Conservation (phyloP, 768 basidiomycete species). For the Suillus fuscotomentosus region DNA sequence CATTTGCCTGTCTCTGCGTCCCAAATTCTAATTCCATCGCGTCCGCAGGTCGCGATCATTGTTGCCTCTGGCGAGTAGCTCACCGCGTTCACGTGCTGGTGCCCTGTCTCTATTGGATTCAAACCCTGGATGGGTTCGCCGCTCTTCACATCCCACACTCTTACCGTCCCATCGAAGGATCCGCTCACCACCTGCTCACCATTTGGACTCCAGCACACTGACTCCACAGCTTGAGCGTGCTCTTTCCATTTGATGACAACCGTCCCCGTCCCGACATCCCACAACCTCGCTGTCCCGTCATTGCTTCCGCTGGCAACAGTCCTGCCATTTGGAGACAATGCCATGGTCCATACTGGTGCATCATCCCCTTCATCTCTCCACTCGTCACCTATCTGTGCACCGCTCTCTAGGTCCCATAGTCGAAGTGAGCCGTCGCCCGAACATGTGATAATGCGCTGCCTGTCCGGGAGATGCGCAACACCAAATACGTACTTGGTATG, state of each 20-base stretch:
- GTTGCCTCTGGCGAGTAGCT: not conserved
- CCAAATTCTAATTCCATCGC: not conserved
- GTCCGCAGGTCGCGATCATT: not conserved
- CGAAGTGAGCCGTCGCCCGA: slow-evolving; percentile 11
- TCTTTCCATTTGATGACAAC: not conserved
- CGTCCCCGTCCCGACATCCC: not conserved
- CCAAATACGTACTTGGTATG: not conserved
- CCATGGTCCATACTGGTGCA: not conserved
- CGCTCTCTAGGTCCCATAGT: slow-evolving; percentile 17
- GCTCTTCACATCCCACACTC: not conserved
- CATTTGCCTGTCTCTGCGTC: not conserved
- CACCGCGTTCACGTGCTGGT: not conserved
- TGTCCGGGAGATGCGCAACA: not conserved
- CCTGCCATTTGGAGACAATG: not conserved
- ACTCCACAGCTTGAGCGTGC: not conserved
- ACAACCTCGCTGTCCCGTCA: not conserved
- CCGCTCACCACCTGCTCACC: slow-evolving; percentile 12
- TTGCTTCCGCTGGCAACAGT: not conserved
- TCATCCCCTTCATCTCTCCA: slow-evolving; percentile 8
- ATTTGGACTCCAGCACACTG: slow-evolving; percentile 1
- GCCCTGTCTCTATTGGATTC: not conserved
- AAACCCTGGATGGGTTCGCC: not conserved
- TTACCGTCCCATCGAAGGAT: slow-evolving; percentile 9
- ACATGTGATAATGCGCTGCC: slow-evolving; percentile 2
- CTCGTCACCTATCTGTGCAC: slow-evolving; percentile 20